Evolutionary conservation across 306 rosid species (phyloP).

Genomic region (Leucaena leucocephala): DNA sequence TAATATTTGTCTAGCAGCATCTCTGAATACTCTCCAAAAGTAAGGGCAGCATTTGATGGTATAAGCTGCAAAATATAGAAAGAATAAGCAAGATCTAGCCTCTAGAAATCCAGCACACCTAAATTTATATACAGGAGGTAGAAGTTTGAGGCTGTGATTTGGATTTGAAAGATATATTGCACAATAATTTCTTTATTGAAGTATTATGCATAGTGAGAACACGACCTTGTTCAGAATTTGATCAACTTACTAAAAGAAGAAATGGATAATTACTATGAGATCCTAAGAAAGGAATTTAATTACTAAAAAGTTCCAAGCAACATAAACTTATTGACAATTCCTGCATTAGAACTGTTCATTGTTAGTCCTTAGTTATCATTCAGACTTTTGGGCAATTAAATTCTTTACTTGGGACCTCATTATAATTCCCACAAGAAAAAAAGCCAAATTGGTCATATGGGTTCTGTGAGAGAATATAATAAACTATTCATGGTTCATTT

Average conservation of each 20-base stretch:
- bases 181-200: not conserved
- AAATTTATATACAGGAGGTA: not conserved
- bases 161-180: not conserved
- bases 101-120: not conserved
- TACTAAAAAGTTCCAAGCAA: no score
- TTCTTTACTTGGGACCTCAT: no score
- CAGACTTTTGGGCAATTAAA: no score
- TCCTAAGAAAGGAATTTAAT: no score
- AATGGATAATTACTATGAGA: no score
- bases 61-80: conserved; percentile 54
- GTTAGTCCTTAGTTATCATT: no score
- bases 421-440: no score
- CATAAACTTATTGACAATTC: no score
- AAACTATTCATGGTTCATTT: not conserved
- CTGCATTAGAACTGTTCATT: no score
- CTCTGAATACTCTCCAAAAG: conserved; percentile 89
- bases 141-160: conserved; percentile 7
- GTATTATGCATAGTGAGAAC: not conserved
- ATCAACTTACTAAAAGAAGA: not conserved
- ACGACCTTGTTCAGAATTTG: conserved; percentile 13
- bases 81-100: conserved; percentile 24
- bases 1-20: conserved; percentile 85
- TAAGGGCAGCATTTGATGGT: conserved; percentile 62
- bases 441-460: not conserved
- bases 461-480: not conserved